phyloP scores from a whole-genome alignment of 176 grass and related monocot species.

The Pharus latifolius region DNA sequence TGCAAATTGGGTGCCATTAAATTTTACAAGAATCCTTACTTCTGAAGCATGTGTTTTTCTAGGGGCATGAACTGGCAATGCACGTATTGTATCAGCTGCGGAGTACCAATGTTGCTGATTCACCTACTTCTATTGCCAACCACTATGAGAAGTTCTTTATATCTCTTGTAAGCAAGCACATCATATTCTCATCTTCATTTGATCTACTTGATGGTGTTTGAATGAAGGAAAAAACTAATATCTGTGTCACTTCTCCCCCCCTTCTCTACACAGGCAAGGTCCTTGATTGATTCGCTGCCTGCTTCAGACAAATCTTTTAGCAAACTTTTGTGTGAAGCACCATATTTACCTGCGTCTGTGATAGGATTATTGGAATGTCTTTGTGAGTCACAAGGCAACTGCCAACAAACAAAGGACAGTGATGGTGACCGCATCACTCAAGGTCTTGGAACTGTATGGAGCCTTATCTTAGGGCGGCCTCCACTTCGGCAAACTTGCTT shows the following conservation, averaged over 20 bases:
- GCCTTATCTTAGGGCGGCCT: conserved; percentile 81
- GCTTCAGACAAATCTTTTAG: conserved; percentile 90
- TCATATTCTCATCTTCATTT: conserved; percentile 2
- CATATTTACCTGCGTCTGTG: conserved; percentile 58
- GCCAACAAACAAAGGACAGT: conserved; percentile 45
- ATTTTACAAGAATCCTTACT: conserved; percentile 13
- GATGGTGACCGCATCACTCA: conserved; percentile 83
- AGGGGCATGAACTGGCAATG: conserved; percentile 93
- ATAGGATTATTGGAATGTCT: conserved; percentile 77
- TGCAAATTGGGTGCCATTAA: neutral
- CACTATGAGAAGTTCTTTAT: conserved; percentile 89
- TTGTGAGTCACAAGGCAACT: conserved; percentile 54
- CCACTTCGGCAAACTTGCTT: conserved; percentile 61
- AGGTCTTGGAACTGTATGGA: conserved; percentile 84
- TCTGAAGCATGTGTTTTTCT: conserved; percentile 13
- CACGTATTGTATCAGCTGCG: conserved; percentile 77
- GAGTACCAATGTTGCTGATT: conserved; percentile 33
- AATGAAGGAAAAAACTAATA: neutral
- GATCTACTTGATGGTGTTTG: neutral
- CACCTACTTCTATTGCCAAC: conserved; percentile 27
- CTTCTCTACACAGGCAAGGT: conserved; percentile 46
- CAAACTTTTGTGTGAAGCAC: conserved; percentile 79
- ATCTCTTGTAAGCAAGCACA: conserved; percentile 64
- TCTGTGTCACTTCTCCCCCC: neutral
- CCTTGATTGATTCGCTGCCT: conserved; percentile 72